These are phyloP conservation scores for Blastobotrys illinoisensis DNA, from an alignment of 1,139 yeast species.

Conservation along the genomic window DNA sequence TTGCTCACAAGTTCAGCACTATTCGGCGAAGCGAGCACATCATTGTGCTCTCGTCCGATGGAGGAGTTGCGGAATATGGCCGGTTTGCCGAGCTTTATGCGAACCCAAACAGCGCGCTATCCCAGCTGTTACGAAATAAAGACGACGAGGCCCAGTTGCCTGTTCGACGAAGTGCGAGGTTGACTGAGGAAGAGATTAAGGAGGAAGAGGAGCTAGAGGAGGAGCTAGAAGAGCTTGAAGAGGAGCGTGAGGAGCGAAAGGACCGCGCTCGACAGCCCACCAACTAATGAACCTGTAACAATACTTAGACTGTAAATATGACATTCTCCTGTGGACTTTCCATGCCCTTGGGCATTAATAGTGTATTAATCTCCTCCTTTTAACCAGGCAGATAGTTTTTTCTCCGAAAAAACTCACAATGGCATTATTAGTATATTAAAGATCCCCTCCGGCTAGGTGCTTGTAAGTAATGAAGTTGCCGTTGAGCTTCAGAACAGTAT, in stretches of 20 bases:
- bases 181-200: background rate
- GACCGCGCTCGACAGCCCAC: conserved; percentile 1
- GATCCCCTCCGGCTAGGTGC: conserved; percentile 1
- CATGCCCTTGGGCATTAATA: no score
- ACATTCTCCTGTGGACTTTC: background rate
- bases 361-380: background rate
- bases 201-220: conserved; percentile 19
- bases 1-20: conserved; percentile 89
- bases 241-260: conserved; percentile 9
- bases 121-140: conserved; percentile 46
- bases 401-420: no score
- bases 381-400: no score
- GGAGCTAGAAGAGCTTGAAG: conserved; percentile 18
- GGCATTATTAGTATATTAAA: no score
- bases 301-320: background rate
- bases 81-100: conserved; percentile 56
- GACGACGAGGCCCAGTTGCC: conserved; percentile 33
- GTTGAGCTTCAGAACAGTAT: conserved; percentile 17
- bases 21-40: conserved; percentile 79
- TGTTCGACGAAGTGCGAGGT: background rate
- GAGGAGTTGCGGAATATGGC: conserved; percentile 84
- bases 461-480: background rate
- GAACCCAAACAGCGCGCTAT: conserved; percentile 61
- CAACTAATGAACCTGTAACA: background rate
- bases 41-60: conserved; percentile 69